phyloP scores from a whole-genome alignment of 495 filamentous ascomycete genomes.

The Cudoniella acicularis region DNA sequence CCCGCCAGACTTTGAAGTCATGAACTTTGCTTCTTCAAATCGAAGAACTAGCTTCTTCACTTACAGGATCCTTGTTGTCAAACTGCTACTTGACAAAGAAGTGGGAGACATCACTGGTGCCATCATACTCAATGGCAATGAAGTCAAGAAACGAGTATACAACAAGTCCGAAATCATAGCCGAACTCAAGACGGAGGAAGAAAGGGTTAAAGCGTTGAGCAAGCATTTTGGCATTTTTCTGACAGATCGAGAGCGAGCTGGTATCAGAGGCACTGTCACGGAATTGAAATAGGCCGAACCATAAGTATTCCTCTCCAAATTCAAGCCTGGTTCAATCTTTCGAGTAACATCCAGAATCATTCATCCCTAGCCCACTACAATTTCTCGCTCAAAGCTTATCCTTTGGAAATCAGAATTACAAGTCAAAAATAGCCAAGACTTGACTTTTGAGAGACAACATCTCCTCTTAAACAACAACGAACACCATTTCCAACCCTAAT shows the following conservation, averaged over 20 bases:
- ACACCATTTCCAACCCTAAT: too few species aligned
- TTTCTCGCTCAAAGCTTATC: too few species aligned
- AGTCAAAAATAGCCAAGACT: too few species aligned
- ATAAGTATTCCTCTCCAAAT: too few species aligned
- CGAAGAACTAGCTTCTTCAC: constrained; percentile 39
- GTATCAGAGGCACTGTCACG: constrained; percentile 49
- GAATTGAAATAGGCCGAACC: constrained; percentile 30
- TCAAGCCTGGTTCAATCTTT: too few species aligned
- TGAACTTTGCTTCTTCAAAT: constrained; percentile 50
- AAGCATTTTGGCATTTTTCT: constrained; percentile 55
- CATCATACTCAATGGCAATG: constrained; percentile 52
- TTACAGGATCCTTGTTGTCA: constrained; percentile 34
- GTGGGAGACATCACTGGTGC: constrained; percentile 44
- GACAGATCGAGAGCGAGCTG: constrained; percentile 43
- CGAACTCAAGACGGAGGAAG: constrained; percentile 44
- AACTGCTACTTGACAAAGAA: constrained; percentile 36
- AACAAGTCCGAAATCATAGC: constrained; percentile 38
- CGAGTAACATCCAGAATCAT: too few species aligned
- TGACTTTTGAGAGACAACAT: too few species aligned
- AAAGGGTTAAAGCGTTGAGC: constrained; percentile 47
- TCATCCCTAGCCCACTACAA: too few species aligned
- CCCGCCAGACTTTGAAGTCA: constrained; percentile 46
- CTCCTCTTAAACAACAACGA: too few species aligned
- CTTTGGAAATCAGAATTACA: too few species aligned
- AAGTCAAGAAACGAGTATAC: constrained; percentile 54